Evolutionary conservation across 257 asterid species (phyloP), one percentile per base, ranked within the genome.

Genomic region (Fraxinus pennsylvanica): DNA sequence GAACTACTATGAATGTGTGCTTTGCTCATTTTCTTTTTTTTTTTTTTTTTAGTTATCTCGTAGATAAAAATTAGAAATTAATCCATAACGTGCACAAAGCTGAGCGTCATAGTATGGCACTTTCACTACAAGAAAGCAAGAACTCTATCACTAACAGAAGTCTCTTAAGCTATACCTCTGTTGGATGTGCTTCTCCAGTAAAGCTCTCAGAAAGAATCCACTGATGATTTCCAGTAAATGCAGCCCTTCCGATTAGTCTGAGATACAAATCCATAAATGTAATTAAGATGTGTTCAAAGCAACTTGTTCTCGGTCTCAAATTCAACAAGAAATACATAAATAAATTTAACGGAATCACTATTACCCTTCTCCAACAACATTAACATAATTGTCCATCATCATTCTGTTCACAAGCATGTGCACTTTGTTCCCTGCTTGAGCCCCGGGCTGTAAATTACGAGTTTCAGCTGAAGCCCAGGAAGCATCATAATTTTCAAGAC

Each of bases 361-460:
- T 76, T 91, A 94, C 98, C 99, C 98, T 89, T 95, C 94, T 82
- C 98, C 99, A 33, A 93, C 84, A 7, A 93, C 83, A 78, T 85
- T 87, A 76, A 93, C 89, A 80, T 91, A 92, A 85, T 73, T 87
- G 82, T 90, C 92, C 91, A 88, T 85, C 97, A 90, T 91, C 98
- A 93, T 93, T 89, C 89, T 90, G 92, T 85, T 89, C 76, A 95
- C 88, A 73, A 95, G 97, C 68, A 85, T 83, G 81, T 86, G 91
- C 73, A 86, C 88, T 73, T 82, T 86, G 50, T 87, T 90, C 73
- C 84, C 87, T 57, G 87, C 83, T 57, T 75, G 83, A 43, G 76
- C 59, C 30, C 75, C 69, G 78, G 79, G 81, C 72, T 70, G 87
- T 68, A 83, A 78, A 69, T 77, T 77, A 77, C 81, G 63, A 57